Evolutionary conservation across 2,329 filamentous ascomycete species (phyloP).

Genomic region (Blastomyces gilchristii): DNA sequence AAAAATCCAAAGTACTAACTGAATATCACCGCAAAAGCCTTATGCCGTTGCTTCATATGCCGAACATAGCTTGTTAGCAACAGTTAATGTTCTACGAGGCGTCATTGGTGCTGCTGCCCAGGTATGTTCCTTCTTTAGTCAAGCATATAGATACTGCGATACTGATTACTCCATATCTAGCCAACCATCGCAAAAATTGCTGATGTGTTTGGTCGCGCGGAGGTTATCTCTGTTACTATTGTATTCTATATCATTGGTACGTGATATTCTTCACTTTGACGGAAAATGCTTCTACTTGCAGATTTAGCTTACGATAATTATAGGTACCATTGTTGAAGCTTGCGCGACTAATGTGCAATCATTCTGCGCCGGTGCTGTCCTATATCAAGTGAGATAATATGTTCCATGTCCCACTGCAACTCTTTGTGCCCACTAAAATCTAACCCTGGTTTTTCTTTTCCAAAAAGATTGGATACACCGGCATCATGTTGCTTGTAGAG

Average conservation of each 20-base stretch:
- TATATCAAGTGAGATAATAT: conserved; percentile 40
- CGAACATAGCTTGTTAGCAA: conserved; percentile 47
- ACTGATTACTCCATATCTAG: conserved; percentile 22
- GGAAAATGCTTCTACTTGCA: neutral
- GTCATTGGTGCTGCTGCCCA: conserved; percentile 51
- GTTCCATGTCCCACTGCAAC: neutral
- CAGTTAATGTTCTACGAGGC: conserved; percentile 48
- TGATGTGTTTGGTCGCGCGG: conserved; percentile 52
- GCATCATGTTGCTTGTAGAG: conserved; percentile 51
- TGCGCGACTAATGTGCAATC: conserved; percentile 39
- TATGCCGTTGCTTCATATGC: conserved; percentile 44
- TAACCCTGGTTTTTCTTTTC: neutral
- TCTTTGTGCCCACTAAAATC: neutral
- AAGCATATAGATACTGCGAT: neutral
- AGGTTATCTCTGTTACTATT: conserved; percentile 47
- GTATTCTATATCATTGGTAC: conserved; percentile 46
- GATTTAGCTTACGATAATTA: conserved; percentile 11
- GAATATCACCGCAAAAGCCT: conserved; percentile 27
- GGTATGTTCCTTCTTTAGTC: conserved; percentile 19
- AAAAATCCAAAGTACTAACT: conserved; percentile 7
- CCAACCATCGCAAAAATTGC: conserved; percentile 53
- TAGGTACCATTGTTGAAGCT: conserved; percentile 48
- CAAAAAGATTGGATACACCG: conserved; percentile 50
- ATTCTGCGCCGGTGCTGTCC: conserved; percentile 49
- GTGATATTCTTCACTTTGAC: neutral